phyloP scores from a whole-genome alignment of 306 rosid species.

The Quercus variabilis region DNA sequence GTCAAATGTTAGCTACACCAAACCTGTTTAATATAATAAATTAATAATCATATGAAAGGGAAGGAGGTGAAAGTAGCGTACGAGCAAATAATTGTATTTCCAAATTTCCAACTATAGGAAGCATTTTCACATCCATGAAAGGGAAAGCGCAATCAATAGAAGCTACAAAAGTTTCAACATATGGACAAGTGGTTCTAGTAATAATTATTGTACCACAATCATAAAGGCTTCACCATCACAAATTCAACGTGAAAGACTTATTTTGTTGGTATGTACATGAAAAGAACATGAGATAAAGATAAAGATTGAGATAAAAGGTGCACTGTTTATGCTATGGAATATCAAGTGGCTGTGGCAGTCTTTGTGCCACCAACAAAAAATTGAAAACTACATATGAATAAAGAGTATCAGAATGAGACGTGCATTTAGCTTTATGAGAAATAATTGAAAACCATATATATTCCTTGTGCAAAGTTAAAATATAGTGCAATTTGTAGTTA shows the following conservation, averaged over 20 bases:
- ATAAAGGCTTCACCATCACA: neutral
- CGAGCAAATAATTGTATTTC: neutral
- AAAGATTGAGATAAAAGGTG: too few species aligned
- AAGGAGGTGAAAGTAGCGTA: neutral
- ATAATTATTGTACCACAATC: neutral
- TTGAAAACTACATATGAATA: too few species aligned
- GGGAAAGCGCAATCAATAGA: neutral
- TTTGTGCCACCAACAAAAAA: conserved; percentile 6
- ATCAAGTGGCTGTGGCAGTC: conserved; percentile 19
- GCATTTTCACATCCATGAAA: neutral
- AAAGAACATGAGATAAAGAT: neutral
- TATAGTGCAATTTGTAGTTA: too few species aligned
- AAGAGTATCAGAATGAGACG: neutral
- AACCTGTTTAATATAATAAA: neutral
- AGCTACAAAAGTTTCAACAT: neutral
- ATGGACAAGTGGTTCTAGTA: neutral
- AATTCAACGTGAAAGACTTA: conserved; percentile 15
- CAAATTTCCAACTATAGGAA: neutral
- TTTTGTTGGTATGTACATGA: conserved; percentile 21
- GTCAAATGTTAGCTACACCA: neutral
- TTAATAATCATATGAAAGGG: neutral
- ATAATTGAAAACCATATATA: neutral
- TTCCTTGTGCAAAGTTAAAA: too few species aligned
- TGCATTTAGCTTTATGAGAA: neutral
- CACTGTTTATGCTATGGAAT: neutral